Evolutionary conservation across 306 rosid species (phyloP).

Genomic region (Inga leiocalycina): DNA sequence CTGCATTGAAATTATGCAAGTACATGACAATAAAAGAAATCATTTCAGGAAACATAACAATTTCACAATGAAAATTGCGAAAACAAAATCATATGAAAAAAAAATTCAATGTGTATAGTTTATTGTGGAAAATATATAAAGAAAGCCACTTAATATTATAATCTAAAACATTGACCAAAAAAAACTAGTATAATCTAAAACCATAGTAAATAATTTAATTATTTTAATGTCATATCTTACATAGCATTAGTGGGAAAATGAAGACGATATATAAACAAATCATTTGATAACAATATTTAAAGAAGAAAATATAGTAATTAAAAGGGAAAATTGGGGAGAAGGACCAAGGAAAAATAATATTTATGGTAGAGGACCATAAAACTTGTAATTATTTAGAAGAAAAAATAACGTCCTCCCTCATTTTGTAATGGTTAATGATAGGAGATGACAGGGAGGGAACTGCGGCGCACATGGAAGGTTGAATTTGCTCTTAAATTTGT

Average conservation of each 20-base stretch:
- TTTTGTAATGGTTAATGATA: constrained; percentile 65
- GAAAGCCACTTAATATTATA: constrained; percentile 4
- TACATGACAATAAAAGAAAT: constrained; percentile 17
- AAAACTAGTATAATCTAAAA: not conserved
- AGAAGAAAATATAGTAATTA: not conserved
- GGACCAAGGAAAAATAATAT: no score
- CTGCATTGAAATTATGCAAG: constrained; percentile 42
- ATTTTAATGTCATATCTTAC: constrained; percentile 14
- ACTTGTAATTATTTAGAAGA: no score
- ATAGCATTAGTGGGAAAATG: not conserved
- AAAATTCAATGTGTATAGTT: constrained; percentile 1
- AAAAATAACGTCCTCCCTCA: constrained; percentile 58
- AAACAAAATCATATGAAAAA: not conserved
- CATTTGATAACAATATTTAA: not conserved
- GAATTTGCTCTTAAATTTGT: no score
- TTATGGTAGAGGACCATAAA: no score
- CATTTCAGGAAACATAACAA: constrained; percentile 6
- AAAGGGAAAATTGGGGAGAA: no score
- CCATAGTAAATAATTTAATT: not conserved
- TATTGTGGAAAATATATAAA: not conserved
- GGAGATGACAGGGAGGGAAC: constrained; percentile 66
- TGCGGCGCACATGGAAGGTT: constrained; percentile 56
- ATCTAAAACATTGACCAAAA: no score
- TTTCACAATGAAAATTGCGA: constrained; percentile 1
- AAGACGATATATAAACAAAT: not conserved